Conservation (phyloP, 805 yeast genomes). For the Yarrowia alimentaria region DNA sequence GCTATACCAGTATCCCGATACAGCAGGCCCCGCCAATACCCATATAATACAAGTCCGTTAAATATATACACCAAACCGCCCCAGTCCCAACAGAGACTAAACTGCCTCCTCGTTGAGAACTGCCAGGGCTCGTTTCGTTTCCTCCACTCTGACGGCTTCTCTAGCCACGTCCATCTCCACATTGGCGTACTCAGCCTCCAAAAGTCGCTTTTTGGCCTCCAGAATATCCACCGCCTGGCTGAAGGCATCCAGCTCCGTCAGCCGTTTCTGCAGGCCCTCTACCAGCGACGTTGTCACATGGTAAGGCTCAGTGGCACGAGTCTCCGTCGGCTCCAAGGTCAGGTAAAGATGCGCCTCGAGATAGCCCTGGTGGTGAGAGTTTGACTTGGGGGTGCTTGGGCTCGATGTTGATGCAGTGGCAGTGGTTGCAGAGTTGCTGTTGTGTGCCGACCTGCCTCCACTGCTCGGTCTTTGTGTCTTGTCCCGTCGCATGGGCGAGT, state of each 20-base stretch:
- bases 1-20: too few relatives aligned
- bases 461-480: background rate
- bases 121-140: slow-evolving; percentile 4
- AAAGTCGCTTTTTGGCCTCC: slow-evolving; percentile 4
- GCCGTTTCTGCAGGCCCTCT: slow-evolving; percentile 2
- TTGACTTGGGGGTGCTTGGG: background rate
- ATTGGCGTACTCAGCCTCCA: slow-evolving; percentile 22
- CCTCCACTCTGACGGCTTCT: slow-evolving; percentile 10
- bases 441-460: slow-evolving; percentile 6
- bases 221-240: slow-evolving; percentile 6
- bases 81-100: too few relatives aligned
- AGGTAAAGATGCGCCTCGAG: slow-evolving; percentile 6
- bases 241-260: slow-evolving; percentile 18
- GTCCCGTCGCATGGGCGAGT: background rate
- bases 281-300: background rate
- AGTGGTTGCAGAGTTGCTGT: background rate
- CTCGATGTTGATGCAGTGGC: background rate
- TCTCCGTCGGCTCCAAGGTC: background rate
- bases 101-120: too few relatives aligned
- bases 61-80: too few relatives aligned
- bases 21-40: too few relatives aligned
- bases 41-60: too few relatives aligned
- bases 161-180: too few relatives aligned
- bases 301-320: slow-evolving; percentile 6
- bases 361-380: background rate